Percentiles rank a stretch among this genome's conserved stretches.
Evolutionary conservation across 805 yeast genomes (phyloP).

Genomic region (Wickerhamiella slavikovae): DNA sequence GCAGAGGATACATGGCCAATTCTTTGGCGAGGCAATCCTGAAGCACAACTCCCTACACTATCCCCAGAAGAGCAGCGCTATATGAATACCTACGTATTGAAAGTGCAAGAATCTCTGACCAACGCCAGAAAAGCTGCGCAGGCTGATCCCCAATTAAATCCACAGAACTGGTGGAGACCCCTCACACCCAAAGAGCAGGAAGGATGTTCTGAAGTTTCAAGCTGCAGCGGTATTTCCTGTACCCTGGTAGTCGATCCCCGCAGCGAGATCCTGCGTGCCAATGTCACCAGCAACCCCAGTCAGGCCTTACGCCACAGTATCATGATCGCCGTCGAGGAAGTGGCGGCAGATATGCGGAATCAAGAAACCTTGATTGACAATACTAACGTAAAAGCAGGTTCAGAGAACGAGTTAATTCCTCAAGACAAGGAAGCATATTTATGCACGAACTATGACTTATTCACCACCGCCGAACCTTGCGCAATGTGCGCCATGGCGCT

Average conservation of each 20-base stretch:
- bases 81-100: constrained; percentile 19
- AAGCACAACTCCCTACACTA: constrained; percentile 25
- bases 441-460: constrained; percentile 58
- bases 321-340: constrained; percentile 44
- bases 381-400: constrained; percentile 1
- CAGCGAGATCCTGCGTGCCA: constrained; percentile 24
- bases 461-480: constrained; percentile 90
- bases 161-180: no score
- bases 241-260: constrained; percentile 46
- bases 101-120: constrained; percentile 10
- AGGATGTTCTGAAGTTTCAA: background rate
- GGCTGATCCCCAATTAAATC: constrained; percentile 20
- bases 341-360: constrained; percentile 34
- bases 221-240: background rate
- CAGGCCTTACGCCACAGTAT: constrained; percentile 55
- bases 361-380: constrained; percentile 22
- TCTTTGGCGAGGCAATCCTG: constrained; percentile 83
- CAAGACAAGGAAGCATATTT: constrained; percentile 26
- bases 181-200: background rate
- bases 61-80: constrained; percentile 24
- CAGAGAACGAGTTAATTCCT: constrained; percentile 12
- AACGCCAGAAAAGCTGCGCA: constrained; percentile 6
- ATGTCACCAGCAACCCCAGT: constrained; percentile 19
- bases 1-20: constrained; percentile 61
- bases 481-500: constrained; percentile 94